Percentiles rank a stretch among this genome's conserved stretches.
phyloP scores from a whole-genome alignment of 371 early-diverging fungal genomes.

The Lichtheimia ornata region DNA sequence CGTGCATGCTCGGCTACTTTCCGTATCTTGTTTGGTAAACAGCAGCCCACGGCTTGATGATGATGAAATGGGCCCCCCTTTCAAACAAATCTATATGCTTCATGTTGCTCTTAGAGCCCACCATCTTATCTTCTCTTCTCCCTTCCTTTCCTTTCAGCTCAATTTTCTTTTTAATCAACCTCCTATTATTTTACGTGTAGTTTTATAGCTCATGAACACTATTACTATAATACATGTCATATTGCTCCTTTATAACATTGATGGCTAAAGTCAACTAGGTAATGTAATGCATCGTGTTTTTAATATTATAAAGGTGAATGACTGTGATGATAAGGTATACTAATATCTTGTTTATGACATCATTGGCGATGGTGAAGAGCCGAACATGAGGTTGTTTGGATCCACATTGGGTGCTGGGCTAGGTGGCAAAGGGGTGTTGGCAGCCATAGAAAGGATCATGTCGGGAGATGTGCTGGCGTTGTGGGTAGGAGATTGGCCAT shows the following conservation, averaged over 20 bases:
- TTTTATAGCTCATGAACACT: too few species aligned
- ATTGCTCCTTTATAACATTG: too few species aligned
- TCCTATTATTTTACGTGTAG: too few species aligned
- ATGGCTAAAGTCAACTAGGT: too few species aligned
- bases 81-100: too few species aligned
- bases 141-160: too few species aligned
- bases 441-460: conserved; percentile 12
- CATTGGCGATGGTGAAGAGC: conserved; percentile 2
- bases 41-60: too few species aligned
- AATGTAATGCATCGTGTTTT: not conserved
- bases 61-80: too few species aligned
- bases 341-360: not conserved
- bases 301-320: not conserved
- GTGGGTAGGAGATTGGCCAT: not conserved
- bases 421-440: conserved; percentile 18
- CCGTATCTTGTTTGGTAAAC: conserved; percentile 16
- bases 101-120: too few species aligned
- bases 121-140: too few species aligned
- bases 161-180: too few species aligned
- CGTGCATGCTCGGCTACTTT: conserved; percentile 15
- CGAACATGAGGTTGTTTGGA: conserved; percentile 9
- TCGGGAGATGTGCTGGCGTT: not conserved
- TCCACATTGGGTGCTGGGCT: conserved; percentile 15
- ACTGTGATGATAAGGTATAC: not conserved
- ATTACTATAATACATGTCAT: too few species aligned